A percentile compares a stretch with the other conserved stretches of the same genome.
phyloP scores from a whole-genome alignment of 257 asterid genomes.

The Handroanthus guayacan region DNA sequence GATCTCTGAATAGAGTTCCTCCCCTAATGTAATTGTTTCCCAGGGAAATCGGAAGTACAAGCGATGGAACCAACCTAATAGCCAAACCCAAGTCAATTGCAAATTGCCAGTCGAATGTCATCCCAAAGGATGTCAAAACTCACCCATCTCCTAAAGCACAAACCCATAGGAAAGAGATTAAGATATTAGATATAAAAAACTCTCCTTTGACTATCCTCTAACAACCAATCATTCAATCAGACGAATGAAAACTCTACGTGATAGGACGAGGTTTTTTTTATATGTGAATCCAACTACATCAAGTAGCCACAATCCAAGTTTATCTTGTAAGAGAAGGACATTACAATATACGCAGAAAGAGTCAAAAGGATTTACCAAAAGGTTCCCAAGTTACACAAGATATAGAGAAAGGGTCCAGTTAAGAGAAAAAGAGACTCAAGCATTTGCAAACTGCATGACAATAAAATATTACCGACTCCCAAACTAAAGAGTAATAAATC shows the following conservation, averaged over 20 bases:
- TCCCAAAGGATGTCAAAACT: slow-evolving; percentile 2
- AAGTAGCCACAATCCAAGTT: background rate
- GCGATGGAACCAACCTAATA: background rate
- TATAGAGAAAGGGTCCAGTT: background rate
- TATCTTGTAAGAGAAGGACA: background rate
- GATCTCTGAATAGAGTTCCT: slow-evolving; percentile 1
- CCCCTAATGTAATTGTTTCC: background rate
- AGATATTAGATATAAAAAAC: background rate
- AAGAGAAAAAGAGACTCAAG: background rate
- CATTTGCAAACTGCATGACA: background rate
- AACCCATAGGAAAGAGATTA: background rate
- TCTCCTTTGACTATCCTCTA: background rate
- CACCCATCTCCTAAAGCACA: background rate
- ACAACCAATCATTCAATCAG: background rate
- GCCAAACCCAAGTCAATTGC: slow-evolving; percentile 13
- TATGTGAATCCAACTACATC: slow-evolving; percentile 13
- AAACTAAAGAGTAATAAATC: background rate
- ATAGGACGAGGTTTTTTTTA: background rate
- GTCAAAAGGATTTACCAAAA: background rate
- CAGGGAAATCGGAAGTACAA: background rate
- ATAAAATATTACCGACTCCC: background rate
- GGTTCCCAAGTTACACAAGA: background rate
- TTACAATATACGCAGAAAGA: too few relatives aligned
- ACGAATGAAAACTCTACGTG: background rate
- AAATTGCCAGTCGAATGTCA: slow-evolving; percentile 12